Evolutionary conservation across 75 land plant genomes (phyloP).

Genomic region (Cryptomeria japonica): DNA sequence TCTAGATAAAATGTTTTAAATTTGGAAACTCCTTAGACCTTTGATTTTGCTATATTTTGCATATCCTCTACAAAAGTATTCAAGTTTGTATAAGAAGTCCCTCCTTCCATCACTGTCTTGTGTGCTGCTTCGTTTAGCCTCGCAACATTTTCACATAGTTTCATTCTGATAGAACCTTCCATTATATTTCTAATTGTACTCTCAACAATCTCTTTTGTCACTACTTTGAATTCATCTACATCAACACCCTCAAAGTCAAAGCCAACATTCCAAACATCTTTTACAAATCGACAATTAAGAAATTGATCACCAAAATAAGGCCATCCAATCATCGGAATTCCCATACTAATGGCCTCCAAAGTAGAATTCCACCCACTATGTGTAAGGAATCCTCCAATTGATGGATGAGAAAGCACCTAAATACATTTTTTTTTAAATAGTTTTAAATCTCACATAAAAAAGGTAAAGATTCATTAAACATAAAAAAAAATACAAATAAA

Average conservation of each 20-base stretch:
- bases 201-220: slow-evolving; percentile 5
- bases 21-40: neutral
- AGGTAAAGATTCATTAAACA: no score
- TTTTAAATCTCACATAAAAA: no score
- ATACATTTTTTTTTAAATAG: no score
- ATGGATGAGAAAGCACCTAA: slow-evolving; percentile 17
- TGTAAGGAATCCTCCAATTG: slow-evolving; percentile 22
- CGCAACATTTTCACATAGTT: neutral
- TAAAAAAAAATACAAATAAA: no score
- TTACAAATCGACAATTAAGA: neutral
- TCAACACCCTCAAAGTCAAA: slow-evolving; percentile 2
- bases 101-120: neutral
- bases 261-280: slow-evolving; percentile 6
- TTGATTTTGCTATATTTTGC: neutral
- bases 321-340: slow-evolving; percentile 23
- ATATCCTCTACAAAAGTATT: neutral
- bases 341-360: slow-evolving; percentile 22
- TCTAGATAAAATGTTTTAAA: neutral
- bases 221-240: neutral
- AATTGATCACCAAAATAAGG: slow-evolving; percentile 15
- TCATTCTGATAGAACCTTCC: neutral
- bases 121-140: neutral
- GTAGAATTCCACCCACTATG: slow-evolving; percentile 29
- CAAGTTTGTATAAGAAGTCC: neutral
- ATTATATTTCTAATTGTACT: neutral